Evolutionary conservation across 2,329 filamentous ascomycete genomes (phyloP), one percentile per base, ranked within the genome.

Genomic region (Chaetoscypha palmicola): DNA sequence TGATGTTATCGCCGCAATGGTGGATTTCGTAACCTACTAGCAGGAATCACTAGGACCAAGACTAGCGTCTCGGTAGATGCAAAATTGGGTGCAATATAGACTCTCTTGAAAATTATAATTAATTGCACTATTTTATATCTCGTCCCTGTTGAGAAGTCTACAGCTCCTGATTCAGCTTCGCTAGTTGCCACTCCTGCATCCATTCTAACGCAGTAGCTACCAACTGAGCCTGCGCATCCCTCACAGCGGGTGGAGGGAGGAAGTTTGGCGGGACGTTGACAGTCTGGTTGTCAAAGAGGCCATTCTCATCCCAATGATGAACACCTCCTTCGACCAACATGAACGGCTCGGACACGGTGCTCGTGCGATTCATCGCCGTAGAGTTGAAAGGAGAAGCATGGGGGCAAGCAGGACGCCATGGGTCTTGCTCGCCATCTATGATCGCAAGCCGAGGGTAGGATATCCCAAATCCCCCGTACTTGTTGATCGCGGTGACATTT

Each of bases 241-340:
- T 68, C 4, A 88, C 72, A 2, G 77, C 65, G 1, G 64, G 57
- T 0, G 81, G 81, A 1, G 82, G 81, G 23, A 86, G 57, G 1
- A 74, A 39, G 24, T 51, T 20, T 3, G 40, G 38, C 7, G 49
- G 50, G 4, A 22, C 23, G n/a, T 49, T 41, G 0, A 52, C 43
- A 0, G 80, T 81, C 60, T 85, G 70, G 45, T 81, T 81, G 1
- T 68, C 62, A 38, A 81, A 77, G n/a, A 84, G 55, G 1, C 80
- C 79, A 51, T 83, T 82, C 65, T 83, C 81, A 53, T 86, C 83
- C 82, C 84, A 92, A 60, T 91, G 86, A 62, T 94, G 87, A 16
- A 90, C 84, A 0, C 77, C 85, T n/a, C 74, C 74, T 3, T 72
- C 67, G 35, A 94, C 87, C 35, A 91, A 59, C n/a, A 86, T 71